Evolutionary conservation across 2,329 filamentous ascomycete genomes (phyloP), one percentile per base, ranked within the genome.

Genomic region (Trichophaea hybrida): DNA sequence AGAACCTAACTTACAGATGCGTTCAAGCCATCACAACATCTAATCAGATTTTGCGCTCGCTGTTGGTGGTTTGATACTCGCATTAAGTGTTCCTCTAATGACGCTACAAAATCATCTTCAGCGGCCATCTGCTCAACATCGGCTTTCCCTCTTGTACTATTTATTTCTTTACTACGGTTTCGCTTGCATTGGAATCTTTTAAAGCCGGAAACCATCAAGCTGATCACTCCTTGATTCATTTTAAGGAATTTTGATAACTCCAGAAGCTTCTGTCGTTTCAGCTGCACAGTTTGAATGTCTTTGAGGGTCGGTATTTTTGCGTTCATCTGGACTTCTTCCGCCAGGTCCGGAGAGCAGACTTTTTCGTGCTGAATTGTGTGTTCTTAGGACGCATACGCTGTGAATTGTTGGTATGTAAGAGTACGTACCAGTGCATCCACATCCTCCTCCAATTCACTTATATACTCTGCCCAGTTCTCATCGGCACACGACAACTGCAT

Each of bases 1-100:
- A 24, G 24, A 24, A 24, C 24, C 24, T 3, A 24, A 24, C 24
- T 24, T 24, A 24, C 24, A 24, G 24, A 24, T 24, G 24, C 24
- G 24, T 24, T 17, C 50, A 60, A 50, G 38, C 58, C 49, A 33
- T 57, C 58, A 1, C 52, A 56, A 8, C 52, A 32, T 34, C 35
- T 56, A 51, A 56, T 56, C 4, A 60, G 53, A 37, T 24, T 34
- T 8, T 50, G 15, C 24, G 56, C 58, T 31, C 58, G 56, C 12
- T 57, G 34, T 7, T 38, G 49, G 32, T 60, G 53, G 1, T 60
- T 43, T 2, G 10, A n/a, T 43, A 35, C 44, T 35, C 54, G 43
- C 17, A 56, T 3, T 32, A 50, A 13, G 32, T 49, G 32, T 4
- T 8, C 8, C 6, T 57, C 35, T 6, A 60, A 38, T 3, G 53